These are phyloP conservation scores for Brachypodium distachyon DNA, from an alignment of 202 grass and related monocot species.

Conservation along the genomic window DNA sequence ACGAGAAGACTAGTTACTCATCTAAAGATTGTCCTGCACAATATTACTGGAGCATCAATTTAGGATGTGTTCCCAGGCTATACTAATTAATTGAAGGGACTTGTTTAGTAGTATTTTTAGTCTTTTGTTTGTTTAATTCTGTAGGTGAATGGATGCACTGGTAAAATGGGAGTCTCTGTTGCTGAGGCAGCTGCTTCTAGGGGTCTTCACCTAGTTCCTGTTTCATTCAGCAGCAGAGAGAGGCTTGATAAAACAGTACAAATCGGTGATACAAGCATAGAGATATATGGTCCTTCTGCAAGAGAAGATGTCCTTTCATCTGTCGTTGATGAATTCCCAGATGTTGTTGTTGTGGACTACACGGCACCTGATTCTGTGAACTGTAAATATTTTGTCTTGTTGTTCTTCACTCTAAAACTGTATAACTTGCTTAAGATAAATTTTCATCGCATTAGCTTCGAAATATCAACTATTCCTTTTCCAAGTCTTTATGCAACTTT, in stretches of 20 bases:
- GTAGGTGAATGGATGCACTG: conserved; percentile 88
- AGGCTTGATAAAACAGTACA: conserved; percentile 41
- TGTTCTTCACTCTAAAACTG: neutral
- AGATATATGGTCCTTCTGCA: conserved; percentile 58
- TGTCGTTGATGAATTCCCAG: conserved; percentile 51
- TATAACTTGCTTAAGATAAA: neutral
- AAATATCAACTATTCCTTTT: neutral
- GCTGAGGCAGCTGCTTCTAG: conserved; percentile 52
- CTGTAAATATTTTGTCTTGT: conserved; percentile 28
- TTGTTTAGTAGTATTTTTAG: neutral
- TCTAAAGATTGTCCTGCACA: neutral
- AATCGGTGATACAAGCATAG: conserved; percentile 40
- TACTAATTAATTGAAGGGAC: neutral
- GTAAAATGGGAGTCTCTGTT: conserved; percentile 78
- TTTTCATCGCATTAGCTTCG: neutral
- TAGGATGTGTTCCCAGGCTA: neutral
- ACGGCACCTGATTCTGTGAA: conserved; percentile 70
- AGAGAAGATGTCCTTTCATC: conserved; percentile 65
- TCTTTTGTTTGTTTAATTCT: conserved; percentile 4
- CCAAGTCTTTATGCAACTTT: neutral
- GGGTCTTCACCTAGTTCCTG: conserved; percentile 71
- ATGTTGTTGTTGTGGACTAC: conserved; percentile 81
- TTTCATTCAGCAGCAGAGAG: conserved; percentile 68
- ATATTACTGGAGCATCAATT: conserved; percentile 1
- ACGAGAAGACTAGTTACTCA: neutral